phyloP scores from a whole-genome alignment of 2,329 filamentous ascomycete genomes.

The Xylariaceae sp. region DNA sequence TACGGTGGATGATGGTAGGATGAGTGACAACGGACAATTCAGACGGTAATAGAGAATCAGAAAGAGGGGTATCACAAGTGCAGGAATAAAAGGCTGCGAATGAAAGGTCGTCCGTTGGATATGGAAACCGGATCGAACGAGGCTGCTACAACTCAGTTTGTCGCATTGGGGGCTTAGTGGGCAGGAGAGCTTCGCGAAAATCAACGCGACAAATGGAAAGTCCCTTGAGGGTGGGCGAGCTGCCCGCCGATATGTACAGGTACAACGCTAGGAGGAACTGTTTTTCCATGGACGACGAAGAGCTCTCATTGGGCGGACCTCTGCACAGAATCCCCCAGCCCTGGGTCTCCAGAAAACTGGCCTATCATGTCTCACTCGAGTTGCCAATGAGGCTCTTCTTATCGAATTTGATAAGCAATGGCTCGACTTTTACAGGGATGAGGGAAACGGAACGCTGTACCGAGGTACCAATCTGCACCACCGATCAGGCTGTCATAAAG shows the following conservation, averaged over 20 bases:
- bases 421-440: no score
- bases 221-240: slow-evolving; percentile 17
- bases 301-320: no score
- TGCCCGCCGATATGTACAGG: slow-evolving; percentile 20
- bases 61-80: slow-evolving; percentile 22
- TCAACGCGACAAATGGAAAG: slow-evolving; percentile 10
- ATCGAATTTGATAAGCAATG: no score
- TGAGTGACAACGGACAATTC: no score
- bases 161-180: not conserved
- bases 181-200: slow-evolving; percentile 12
- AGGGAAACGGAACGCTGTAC: no score
- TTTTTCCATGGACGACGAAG: slow-evolving; percentile 23
- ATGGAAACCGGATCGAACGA: not conserved
- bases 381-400: no score
- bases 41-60: not conserved
- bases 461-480: no score
- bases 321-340: no score
- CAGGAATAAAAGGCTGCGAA: slow-evolving; percentile 13
- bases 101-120: slow-evolving; percentile 3
- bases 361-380: no score
- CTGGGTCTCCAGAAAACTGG: no score
- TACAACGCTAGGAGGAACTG: slow-evolving; percentile 26
- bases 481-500: no score
- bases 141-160: slow-evolving; percentile 1
- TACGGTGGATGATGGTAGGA: not conserved